Conservation (phyloP, 768 basidiomycete species). For the Glaciozyma martinii region DNA sequence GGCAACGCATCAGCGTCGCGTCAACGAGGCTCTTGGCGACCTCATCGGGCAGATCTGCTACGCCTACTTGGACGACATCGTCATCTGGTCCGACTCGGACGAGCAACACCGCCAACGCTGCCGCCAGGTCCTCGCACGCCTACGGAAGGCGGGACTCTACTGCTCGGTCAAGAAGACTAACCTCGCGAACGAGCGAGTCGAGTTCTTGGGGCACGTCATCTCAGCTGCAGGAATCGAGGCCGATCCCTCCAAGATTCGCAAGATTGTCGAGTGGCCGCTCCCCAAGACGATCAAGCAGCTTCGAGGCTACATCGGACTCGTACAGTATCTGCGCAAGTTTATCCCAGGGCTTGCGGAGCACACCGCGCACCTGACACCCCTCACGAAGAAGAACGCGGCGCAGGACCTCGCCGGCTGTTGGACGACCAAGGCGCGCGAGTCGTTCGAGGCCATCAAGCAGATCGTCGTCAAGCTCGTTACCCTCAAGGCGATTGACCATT, state of each 20-base stretch:
- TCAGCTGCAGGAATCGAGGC: conserved; percentile 4
- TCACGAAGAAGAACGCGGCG: background rate
- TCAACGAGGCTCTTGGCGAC: conserved; percentile 22
- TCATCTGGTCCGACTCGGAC: conserved; percentile 42
- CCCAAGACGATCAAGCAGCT: conserved; percentile 3
- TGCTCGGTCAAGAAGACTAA: conserved; percentile 10
- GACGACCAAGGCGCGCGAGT: background rate
- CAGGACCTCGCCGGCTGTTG: background rate
- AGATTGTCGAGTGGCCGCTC: background rate
- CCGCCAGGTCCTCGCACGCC: conserved; percentile 37
- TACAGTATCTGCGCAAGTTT: conserved; percentile 5
- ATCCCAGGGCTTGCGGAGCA: background rate
- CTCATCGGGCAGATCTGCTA: conserved; percentile 2
- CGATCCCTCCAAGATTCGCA: conserved; percentile 4
- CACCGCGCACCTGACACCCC: too few relatives aligned
- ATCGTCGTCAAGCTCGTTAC: background rate
- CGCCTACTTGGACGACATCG: conserved; percentile 42
- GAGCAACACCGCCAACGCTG: conserved; percentile 41
- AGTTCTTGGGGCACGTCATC: conserved; percentile 19
- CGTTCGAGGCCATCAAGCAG: conserved; percentile 6
- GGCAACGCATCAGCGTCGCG: conserved; percentile 22
- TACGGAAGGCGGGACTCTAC: conserved; percentile 39
- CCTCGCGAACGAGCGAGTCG: background rate
- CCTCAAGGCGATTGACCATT: conserved; percentile 1
- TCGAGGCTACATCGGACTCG: conserved; percentile 4